Conservation (phyloP, 2,329 filamentous ascomycete species). For the Aureobasidium sp. region DNA sequence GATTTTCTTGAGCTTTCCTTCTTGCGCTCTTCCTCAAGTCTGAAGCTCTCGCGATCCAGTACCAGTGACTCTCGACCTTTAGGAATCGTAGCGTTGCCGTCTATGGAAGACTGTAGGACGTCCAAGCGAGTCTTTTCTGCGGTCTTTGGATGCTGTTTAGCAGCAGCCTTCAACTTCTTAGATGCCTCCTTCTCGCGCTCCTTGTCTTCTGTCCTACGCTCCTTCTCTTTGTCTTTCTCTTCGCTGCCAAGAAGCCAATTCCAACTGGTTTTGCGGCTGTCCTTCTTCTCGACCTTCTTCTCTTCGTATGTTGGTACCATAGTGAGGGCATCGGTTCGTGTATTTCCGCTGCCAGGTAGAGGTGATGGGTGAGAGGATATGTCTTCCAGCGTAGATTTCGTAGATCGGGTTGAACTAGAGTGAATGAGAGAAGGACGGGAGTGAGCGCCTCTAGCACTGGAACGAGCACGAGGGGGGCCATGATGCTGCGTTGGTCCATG, state of each 20-base stretch:
- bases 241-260: slow-evolving; percentile 66
- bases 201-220: slow-evolving; percentile 18
- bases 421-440: slow-evolving; percentile 26
- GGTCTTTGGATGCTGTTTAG: slow-evolving; percentile 46
- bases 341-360: slow-evolving; percentile 58
- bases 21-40: slow-evolving; percentile 72
- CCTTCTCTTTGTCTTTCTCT: slow-evolving; percentile 53
- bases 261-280: slow-evolving; percentile 72
- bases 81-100: slow-evolving; percentile 39
- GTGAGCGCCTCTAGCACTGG: slow-evolving; percentile 27
- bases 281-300: slow-evolving; percentile 64
- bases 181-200: slow-evolving; percentile 17
- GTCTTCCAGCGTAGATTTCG: slow-evolving; percentile 50
- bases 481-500: slow-evolving; percentile 26
- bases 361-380: slow-evolving; percentile 59
- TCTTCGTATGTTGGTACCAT: slow-evolving; percentile 71
- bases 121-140: slow-evolving; percentile 76
- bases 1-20: slow-evolving; percentile 71
- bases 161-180: slow-evolving; percentile 18
- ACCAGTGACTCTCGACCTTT: slow-evolving; percentile 73
- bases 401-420: slow-evolving; percentile 27
- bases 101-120: slow-evolving; percentile 79
- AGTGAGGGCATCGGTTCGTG: slow-evolving; percentile 68
- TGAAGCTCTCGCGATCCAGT: slow-evolving; percentile 69
- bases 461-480: slow-evolving; percentile 17